A percentile compares a stretch with the other conserved stretches of the same genome.
These are phyloP conservation scores for Dictyostelium brefeldianum DNA, from an alignment of 78 protist genomes.

Conservation along the genomic window DNA sequence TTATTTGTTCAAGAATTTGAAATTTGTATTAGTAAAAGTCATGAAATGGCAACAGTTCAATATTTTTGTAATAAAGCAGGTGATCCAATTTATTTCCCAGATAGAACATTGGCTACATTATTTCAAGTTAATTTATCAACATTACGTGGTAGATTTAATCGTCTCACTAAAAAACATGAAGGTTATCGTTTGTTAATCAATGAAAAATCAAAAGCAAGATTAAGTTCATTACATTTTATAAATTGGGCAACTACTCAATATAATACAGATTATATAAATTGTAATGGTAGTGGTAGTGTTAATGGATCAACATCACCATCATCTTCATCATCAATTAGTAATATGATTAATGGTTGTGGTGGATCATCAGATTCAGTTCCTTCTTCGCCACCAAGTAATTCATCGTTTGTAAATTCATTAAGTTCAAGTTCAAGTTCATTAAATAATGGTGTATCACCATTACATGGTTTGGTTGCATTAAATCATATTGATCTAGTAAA, in stretches of 20 bases:
- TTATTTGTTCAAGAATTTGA: conserved; percentile 52
- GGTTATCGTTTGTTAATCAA: conserved; percentile 60
- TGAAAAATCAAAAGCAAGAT: conserved; percentile 70
- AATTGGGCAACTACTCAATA: conserved; percentile 62
- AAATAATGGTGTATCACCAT: conserved; percentile 34
- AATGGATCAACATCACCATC: not conserved
- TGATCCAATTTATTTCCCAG: conserved; percentile 75
- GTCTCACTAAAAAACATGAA: conserved; percentile 51
- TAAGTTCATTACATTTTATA: conserved; percentile 39
- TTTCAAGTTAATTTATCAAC: conserved; percentile 69
- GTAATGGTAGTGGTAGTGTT: not conserved
- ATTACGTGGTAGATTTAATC: conserved; percentile 69
- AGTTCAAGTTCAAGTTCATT: not conserved
- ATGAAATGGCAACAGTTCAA: conserved; percentile 39
- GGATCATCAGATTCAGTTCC: not conserved
- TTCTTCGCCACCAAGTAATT: not conserved
- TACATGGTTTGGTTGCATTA: conserved; percentile 76
- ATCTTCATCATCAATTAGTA: not conserved
- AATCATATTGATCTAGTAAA: conserved; percentile 65
- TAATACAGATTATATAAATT: not conserved
- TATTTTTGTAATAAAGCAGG: conserved; percentile 51
- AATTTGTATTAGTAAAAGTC: conserved; percentile 3
- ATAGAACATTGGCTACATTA: conserved; percentile 67
- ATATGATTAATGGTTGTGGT: not conserved
- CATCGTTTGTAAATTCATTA: not conserved